Conservation (phyloP, 2,329 filamentous ascomycete species). For the Neonectria magnoliae region DNA sequence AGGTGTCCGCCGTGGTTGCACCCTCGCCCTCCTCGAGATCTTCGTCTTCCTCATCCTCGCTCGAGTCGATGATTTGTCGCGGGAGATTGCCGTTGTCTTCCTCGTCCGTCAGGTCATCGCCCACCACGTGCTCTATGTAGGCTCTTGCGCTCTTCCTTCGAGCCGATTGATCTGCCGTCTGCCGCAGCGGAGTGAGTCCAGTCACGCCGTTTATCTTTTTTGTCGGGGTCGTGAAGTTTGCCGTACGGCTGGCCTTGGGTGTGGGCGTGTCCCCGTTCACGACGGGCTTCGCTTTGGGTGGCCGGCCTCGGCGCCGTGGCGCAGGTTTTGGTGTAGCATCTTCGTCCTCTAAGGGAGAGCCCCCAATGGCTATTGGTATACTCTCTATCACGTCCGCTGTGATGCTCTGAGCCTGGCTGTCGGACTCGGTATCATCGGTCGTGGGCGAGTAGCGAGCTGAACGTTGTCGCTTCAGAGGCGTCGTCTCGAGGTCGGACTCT, state of each 20-base stretch:
- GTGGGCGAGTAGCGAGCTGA: constrained; percentile 26
- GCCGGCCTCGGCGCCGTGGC: constrained; percentile 49
- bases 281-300: constrained; percentile 41
- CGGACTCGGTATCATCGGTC: constrained; percentile 17
- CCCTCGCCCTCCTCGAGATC: constrained; percentile 40
- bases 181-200: constrained; percentile 69
- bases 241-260: constrained; percentile 48
- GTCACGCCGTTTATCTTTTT: constrained; percentile 46
- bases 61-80: constrained; percentile 72
- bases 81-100: constrained; percentile 77
- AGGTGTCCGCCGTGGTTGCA: constrained; percentile 26
- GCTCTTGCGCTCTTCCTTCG: constrained; percentile 83
- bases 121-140: constrained; percentile 76
- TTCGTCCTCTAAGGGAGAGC: constrained; percentile 30
- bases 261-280: constrained; percentile 48
- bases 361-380: constrained; percentile 20
- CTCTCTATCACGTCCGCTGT: constrained; percentile 1
- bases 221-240: constrained; percentile 52
- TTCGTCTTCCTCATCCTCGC: constrained; percentile 60
- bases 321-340: constrained; percentile 46
- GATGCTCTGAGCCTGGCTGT: constrained; percentile 38
- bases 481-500: constrained; percentile 42
- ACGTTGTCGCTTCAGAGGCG: constrained; percentile 48
- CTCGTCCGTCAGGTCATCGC: constrained; percentile 73
- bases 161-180: constrained; percentile 85